Conservation (phyloP, 768 basidiomycete species). For the Boletus rubroflammeus region DNA sequence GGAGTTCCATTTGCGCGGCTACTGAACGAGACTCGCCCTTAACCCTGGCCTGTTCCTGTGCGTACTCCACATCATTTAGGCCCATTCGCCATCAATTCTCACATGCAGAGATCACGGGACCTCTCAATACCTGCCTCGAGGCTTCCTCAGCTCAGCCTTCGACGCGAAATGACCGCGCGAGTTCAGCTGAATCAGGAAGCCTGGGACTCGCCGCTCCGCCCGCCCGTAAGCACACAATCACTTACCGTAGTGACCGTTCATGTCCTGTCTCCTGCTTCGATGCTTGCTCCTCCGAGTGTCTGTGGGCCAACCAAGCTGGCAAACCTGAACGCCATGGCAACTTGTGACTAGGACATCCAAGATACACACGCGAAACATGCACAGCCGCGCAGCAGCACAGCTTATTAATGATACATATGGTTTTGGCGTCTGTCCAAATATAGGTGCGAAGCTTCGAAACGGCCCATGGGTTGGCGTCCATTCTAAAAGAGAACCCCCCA, state of each 20-base stretch:
- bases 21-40: slow-evolving; percentile 10
- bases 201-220: slow-evolving; percentile 5
- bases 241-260: background rate
- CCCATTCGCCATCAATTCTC: slow-evolving; percentile 11
- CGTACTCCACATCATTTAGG: slow-evolving; percentile 7
- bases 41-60: slow-evolving; percentile 27
- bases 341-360: background rate
- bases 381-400: slow-evolving; percentile 8
- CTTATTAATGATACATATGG: background rate
- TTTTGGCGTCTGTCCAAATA: slow-evolving; percentile 2
- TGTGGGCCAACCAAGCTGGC: background rate
- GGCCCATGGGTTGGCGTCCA: background rate
- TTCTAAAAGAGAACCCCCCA: slow-evolving; percentile 3
- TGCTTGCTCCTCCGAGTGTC: background rate
- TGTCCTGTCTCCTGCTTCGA: background rate
- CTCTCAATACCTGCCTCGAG: slow-evolving; percentile 25
- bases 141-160: slow-evolving; percentile 17
- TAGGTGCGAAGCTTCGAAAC: slow-evolving; percentile 7
- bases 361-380: slow-evolving; percentile 6
- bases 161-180: slow-evolving; percentile 33
- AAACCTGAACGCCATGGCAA: background rate
- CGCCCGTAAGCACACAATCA: background rate
- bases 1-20: slow-evolving; percentile 6
- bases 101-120: slow-evolving; percentile 24
- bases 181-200: slow-evolving; percentile 6